These are phyloP conservation scores for Myriangium duriaei DNA, from an alignment of 2,329 filamentous ascomycete species.

Conservation along the genomic window DNA sequence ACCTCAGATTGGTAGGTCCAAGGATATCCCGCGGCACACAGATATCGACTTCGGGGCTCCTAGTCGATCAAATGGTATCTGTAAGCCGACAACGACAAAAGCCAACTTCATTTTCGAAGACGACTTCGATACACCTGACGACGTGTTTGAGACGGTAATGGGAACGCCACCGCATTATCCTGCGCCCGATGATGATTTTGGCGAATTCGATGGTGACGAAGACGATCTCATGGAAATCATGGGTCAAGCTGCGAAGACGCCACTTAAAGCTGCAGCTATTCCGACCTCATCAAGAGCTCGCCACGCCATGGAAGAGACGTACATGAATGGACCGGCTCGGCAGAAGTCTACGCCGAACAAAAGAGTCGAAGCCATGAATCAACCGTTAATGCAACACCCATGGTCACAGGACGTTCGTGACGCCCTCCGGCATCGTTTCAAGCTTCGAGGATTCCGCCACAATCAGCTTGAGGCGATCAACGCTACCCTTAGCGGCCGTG, in stretches of 20 bases:
- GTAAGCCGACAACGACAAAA: constrained; percentile 5
- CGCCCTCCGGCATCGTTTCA: constrained; percentile 71
- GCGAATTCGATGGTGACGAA: constrained; percentile 16
- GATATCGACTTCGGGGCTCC: not conserved
- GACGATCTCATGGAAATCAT: constrained; percentile 26
- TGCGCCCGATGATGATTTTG: constrained; percentile 15
- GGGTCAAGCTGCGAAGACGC: constrained; percentile 22
- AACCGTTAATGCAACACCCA: constrained; percentile 44
- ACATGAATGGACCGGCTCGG: constrained; percentile 4
- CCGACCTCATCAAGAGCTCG: constrained; percentile 7
- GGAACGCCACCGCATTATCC: not conserved
- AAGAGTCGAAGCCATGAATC: constrained; percentile 14
- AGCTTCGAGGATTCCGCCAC: constrained; percentile 72
- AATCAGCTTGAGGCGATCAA: constrained; percentile 96
- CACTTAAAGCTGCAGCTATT: constrained; percentile 14
- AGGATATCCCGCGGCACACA: not conserved
- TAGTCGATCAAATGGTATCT: not conserved
- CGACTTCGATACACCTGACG: not conserved
- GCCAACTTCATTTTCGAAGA: constrained; percentile 1
- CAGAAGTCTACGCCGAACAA: constrained; percentile 13
- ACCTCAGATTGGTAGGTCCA: not conserved
- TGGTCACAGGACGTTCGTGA: constrained; percentile 81
- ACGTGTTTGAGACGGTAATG: not conserved
- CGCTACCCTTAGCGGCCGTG: constrained; percentile 71
- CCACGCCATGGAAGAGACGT: constrained; percentile 7